Evolutionary conservation across 495 filamentous ascomycete species (phyloP).

Genomic region (Neurospora intermedia): DNA sequence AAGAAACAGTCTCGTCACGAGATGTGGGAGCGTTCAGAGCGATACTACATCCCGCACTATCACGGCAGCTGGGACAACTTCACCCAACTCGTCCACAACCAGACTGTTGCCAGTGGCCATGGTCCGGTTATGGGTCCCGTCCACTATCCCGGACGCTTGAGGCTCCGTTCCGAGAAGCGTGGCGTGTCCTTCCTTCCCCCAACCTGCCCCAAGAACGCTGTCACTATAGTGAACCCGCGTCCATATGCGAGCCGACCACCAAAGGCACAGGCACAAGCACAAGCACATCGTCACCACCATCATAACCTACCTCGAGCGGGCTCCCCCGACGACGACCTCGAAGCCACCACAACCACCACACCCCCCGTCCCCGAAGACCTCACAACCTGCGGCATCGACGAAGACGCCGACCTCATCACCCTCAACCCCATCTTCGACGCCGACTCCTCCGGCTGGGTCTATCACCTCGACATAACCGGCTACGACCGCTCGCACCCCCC

Average conservation of each 20-base stretch:
- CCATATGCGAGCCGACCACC: neutral
- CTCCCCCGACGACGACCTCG: constrained; percentile 56
- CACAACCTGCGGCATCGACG: constrained; percentile 72
- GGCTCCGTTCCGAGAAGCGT: constrained; percentile 50
- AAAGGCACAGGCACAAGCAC: neutral
- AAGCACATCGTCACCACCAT: neutral
- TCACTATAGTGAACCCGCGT: neutral
- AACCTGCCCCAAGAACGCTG: constrained; percentile 35
- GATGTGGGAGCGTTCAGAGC: constrained; percentile 80
- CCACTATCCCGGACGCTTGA: constrained; percentile 43
- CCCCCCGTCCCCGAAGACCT: constrained; percentile 72
- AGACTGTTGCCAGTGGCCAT: constrained; percentile 45
- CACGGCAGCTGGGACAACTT: constrained; percentile 91
- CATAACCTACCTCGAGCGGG: neutral
- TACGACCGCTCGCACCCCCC: constrained; percentile 55
- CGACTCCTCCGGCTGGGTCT: constrained; percentile 76
- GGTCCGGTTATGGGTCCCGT: constrained; percentile 71
- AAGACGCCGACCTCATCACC: constrained; percentile 89
- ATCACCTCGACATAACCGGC: constrained; percentile 74
- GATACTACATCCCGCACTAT: constrained; percentile 80
- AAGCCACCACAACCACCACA: constrained; percentile 86
- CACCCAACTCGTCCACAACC: constrained; percentile 36
- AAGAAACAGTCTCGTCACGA: constrained; percentile 68
- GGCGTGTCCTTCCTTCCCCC: constrained; percentile 47
- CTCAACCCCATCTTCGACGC: constrained; percentile 93